phyloP scores from a whole-genome alignment of 176 grass and related monocot genomes.

The Aegilops sharonensis region DNA sequence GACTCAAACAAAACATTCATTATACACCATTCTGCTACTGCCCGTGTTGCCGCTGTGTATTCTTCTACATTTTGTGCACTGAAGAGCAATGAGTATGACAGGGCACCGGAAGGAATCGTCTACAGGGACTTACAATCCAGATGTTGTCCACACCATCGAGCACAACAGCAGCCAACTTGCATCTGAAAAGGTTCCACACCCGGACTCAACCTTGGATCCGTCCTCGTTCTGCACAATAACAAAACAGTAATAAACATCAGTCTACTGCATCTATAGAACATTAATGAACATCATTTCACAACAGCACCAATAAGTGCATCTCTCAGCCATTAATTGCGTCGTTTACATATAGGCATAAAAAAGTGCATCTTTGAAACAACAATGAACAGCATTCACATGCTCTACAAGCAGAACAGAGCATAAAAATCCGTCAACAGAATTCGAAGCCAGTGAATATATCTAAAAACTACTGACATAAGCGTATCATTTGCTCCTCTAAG shows the following conservation, averaged over 20 bases:
- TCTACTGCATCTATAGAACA: background rate
- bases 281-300: background rate
- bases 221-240: constrained; percentile 57
- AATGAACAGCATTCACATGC: background rate
- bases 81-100: too few relatives aligned
- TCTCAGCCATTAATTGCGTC: background rate
- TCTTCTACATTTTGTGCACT: too few relatives aligned
- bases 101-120: too few relatives aligned
- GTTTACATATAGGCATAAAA: background rate
- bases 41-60: too few relatives aligned
- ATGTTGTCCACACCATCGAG: constrained; percentile 84
- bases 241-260: background rate
- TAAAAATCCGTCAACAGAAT: too few relatives aligned
- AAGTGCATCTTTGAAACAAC: background rate
- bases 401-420: background rate
- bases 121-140: constrained; percentile 65
- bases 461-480: background rate
- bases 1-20: too few relatives aligned
- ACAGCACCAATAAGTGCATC: background rate
- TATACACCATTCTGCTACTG: too few relatives aligned
- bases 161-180: constrained; percentile 81
- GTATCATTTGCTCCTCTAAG: background rate
- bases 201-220: constrained; percentile 67
- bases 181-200: constrained; percentile 87
- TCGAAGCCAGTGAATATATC: background rate